Evolutionary conservation across 1,284 basidiomycete species (phyloP).

Genomic region (Trichosporon sp.): DNA sequence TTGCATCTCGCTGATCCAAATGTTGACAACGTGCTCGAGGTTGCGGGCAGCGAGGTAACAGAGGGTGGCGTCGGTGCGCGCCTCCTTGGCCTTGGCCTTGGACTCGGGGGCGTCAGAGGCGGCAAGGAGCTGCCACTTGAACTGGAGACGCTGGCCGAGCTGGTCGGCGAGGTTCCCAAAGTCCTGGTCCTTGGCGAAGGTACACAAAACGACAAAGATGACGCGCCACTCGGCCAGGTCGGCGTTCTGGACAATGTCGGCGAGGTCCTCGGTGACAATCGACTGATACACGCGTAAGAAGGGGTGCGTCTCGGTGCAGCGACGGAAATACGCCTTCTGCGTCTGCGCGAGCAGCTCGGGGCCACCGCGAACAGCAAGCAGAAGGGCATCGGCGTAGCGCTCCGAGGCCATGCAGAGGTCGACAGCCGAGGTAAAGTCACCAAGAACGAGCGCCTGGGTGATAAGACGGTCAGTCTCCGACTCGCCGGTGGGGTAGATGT

Average conservation of each 20-base stretch:
- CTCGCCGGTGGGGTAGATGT: conserved; percentile 86
- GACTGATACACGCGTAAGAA: conserved; percentile 95
- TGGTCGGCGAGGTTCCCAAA: conserved; percentile 86
- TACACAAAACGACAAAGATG: conserved; percentile 95
- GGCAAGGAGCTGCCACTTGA: conserved; percentile 68
- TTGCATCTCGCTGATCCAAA: conserved; percentile 88
- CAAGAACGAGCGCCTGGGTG: conserved; percentile 89
- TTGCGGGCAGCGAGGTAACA: conserved; percentile 89
- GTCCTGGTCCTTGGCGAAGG: conserved; percentile 83
- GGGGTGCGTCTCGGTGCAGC: conserved; percentile 72
- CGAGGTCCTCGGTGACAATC: conserved; percentile 88
- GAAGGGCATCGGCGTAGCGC: conserved; percentile 89
- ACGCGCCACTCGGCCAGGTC: conserved; percentile 95
- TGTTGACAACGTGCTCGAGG: conserved; percentile 83
- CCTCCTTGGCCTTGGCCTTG: conserved; percentile 60
- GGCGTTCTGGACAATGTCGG: conserved; percentile 93
- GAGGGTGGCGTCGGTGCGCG: conserved; percentile 85
- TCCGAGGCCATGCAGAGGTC: conserved; percentile 86
- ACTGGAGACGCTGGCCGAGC: conserved; percentile 86
- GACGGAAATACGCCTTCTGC: conserved; percentile 91
- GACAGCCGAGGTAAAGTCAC: conserved; percentile 92
- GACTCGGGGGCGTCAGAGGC: conserved; percentile 60
- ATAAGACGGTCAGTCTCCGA: conserved; percentile 85
- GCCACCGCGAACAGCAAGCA: conserved; percentile 89
- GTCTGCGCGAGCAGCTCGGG: conserved; percentile 84